Percentiles rank a stretch among this genome's conserved stretches.
phyloP scores from a whole-genome alignment of 768 basidiomycete species.

The Gloeophyllum trabeum region DNA sequence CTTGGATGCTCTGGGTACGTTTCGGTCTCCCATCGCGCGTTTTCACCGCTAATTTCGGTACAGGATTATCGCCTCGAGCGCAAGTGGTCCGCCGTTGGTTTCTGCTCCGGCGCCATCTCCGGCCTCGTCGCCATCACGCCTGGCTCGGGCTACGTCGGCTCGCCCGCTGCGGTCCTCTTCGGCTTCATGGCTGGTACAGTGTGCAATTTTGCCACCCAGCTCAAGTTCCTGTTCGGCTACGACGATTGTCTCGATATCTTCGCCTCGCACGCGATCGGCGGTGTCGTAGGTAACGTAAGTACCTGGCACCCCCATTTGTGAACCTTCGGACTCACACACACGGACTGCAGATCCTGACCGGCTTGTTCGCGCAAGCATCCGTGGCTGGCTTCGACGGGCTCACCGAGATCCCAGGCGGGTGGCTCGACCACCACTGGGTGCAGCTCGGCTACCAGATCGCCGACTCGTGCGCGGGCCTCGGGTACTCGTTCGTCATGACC shows the following conservation, averaged over 20 bases:
- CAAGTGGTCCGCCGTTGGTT: conserved; percentile 91
- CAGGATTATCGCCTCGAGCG: conserved; percentile 85
- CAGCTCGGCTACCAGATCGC: conserved; percentile 86
- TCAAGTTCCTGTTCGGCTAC: conserved; percentile 72
- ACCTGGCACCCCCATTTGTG: no score
- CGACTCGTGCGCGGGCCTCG: conserved; percentile 51
- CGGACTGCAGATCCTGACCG: conserved; percentile 75
- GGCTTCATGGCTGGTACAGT: conserved; percentile 75
- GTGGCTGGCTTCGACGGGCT: conserved; percentile 76
- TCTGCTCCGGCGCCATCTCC: conserved; percentile 89
- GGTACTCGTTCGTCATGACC: conserved; percentile 69
- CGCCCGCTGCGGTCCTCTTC: conserved; percentile 72
- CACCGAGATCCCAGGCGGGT: conserved; percentile 63
- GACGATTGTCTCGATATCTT: conserved; percentile 80
- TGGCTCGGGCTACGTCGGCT: conserved; percentile 72
- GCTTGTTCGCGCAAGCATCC: conserved; percentile 73
- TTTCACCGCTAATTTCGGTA: not conserved
- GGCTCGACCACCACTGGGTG: conserved; percentile 72
- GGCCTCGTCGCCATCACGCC: conserved; percentile 88
- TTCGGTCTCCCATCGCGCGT: conserved; percentile 6
- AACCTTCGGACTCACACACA: no score
- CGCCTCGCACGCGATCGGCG: conserved; percentile 73
- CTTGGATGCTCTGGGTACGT: conserved; percentile 88
- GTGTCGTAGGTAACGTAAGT: no score
- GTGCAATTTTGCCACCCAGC: conserved; percentile 93